These are phyloP conservation scores for Pleurotus ostreatus DNA, from an alignment of 768 basidiomycete genomes.

Conservation along the genomic window DNA sequence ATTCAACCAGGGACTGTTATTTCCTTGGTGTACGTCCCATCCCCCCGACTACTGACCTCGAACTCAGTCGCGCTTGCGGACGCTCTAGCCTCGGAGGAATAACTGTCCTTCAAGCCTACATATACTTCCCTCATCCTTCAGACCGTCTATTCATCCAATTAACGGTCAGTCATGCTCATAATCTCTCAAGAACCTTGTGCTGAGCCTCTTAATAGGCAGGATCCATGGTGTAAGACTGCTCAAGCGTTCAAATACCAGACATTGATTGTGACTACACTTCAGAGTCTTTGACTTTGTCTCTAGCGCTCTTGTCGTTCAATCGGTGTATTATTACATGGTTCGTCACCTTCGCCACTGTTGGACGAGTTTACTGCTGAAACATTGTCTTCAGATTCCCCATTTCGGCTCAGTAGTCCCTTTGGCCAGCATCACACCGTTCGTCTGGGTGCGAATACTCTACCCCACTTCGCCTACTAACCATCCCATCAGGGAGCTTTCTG, in stretches of 20 bases:
- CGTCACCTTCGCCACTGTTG: not conserved
- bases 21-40: conserved; percentile 23
- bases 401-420: conserved; percentile 37
- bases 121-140: conserved; percentile 30
- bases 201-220: conserved; percentile 9
- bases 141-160: conserved; percentile 25
- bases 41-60: conserved; percentile 13
- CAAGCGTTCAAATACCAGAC: not conserved
- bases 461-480: not conserved
- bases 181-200: too few species aligned
- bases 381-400: conserved; percentile 32
- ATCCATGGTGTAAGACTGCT: conserved; percentile 13
- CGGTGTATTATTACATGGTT: conserved; percentile 42
- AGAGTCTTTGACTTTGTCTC: conserved; percentile 33
- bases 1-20: not conserved
- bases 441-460: not conserved
- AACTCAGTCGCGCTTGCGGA: not conserved
- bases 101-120: conserved; percentile 36
- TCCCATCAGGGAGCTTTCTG: conserved; percentile 27
- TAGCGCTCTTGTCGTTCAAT: conserved; percentile 36
- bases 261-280: not conserved
- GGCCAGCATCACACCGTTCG: conserved; percentile 33
- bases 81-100: conserved; percentile 34
- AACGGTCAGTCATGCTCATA: conserved; percentile 19
- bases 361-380: not conserved